Conservation (phyloP, 2,329 filamentous ascomycete species). For the Trichoderma brevicompactum region DNA sequence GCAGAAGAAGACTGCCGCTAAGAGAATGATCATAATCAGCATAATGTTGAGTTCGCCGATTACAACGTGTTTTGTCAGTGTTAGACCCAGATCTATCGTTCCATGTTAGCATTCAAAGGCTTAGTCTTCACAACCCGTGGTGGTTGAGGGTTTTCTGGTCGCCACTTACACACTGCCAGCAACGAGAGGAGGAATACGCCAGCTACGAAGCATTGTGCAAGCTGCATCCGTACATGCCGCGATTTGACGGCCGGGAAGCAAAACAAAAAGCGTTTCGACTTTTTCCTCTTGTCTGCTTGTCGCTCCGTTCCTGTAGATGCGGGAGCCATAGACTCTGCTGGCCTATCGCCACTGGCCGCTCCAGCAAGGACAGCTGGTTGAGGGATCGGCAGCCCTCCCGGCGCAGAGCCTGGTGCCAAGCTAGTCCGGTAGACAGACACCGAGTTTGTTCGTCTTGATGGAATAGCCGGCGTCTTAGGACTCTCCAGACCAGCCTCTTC, state of each 20-base stretch:
- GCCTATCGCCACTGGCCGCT: not conserved
- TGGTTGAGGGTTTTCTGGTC: too few species aligned
- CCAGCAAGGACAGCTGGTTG: not conserved
- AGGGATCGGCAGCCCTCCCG: not conserved
- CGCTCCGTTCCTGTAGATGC: not conserved
- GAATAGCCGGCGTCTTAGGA: constrained; percentile 54
- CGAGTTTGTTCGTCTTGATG: constrained; percentile 1
- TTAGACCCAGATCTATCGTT: constrained; percentile 69
- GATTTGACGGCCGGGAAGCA: constrained; percentile 63
- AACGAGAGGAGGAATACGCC: constrained; percentile 64
- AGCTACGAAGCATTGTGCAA: constrained; percentile 67
- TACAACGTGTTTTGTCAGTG: constrained; percentile 65
- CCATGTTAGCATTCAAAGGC: not conserved
- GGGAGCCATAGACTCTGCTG: not conserved
- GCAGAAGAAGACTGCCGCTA: constrained; percentile 77
- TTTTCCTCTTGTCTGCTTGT: not conserved
- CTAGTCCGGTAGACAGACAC: not conserved
- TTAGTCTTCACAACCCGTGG: too few species aligned
- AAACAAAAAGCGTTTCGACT: constrained; percentile 53
- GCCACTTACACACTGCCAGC: constrained; percentile 67
- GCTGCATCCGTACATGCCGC: constrained; percentile 56
- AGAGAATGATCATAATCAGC: constrained; percentile 76
- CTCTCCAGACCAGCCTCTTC: constrained; percentile 41
- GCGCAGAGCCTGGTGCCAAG: not conserved
- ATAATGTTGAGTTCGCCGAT: constrained; percentile 78